Conservation (phyloP, 2,329 filamentous ascomycete genomes). For the Venturia carpophila region DNA sequence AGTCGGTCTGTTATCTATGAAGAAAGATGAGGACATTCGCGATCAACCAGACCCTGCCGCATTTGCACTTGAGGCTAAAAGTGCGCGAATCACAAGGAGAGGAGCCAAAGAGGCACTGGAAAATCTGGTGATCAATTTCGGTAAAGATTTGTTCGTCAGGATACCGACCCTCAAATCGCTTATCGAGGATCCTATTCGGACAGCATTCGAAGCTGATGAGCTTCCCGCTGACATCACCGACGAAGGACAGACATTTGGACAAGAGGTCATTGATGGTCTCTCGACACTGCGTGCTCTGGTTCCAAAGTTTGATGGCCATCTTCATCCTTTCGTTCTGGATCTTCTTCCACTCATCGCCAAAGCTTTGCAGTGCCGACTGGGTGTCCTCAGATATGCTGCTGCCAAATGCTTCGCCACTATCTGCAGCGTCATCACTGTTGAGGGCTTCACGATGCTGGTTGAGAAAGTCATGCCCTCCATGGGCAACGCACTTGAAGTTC, state of each 20-base stretch:
- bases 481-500: conserved; percentile 79
- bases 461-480: conserved; percentile 89
- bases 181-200: conserved; percentile 72
- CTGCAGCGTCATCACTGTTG: conserved; percentile 90
- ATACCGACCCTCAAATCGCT: conserved; percentile 74
- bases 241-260: conserved; percentile 85
- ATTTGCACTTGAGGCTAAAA: conserved; percentile 81
- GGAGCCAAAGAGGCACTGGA: conserved; percentile 93
- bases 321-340: conserved; percentile 73
- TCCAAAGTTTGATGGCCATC: conserved; percentile 71
- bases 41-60: conserved; percentile 87
- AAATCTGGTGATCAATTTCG: conserved; percentile 74
- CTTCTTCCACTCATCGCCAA: conserved; percentile 81
- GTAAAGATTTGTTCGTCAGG: conserved; percentile 65
- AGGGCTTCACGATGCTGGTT: conserved; percentile 92
- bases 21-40: conserved; percentile 92
- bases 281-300: conserved; percentile 86
- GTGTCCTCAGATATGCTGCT: conserved; percentile 91
- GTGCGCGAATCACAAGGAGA: conserved; percentile 80
- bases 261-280: conserved; percentile 88
- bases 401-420: conserved; percentile 96
- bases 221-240: conserved; percentile 65
- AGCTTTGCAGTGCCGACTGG: conserved; percentile 78
- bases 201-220: conserved; percentile 59
- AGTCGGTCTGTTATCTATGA: conserved; percentile 78